These are phyloP conservation scores for Starmerella apis DNA, from an alignment of 805 yeast species.

Conservation along the genomic window DNA sequence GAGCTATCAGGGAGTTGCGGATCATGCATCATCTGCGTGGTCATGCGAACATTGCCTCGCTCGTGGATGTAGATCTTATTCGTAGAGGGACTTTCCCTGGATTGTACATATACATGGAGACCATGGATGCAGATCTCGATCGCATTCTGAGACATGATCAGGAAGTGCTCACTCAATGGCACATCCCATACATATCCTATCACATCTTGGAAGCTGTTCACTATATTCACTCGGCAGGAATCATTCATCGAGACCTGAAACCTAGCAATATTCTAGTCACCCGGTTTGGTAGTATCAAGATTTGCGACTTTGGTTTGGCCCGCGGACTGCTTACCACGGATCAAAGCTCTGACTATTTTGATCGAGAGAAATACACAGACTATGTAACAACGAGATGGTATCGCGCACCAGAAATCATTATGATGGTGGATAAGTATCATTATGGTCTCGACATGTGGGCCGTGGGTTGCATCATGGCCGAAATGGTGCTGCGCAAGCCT, in stretches of 20 bases:
- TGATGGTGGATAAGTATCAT: slow-evolving; percentile 30
- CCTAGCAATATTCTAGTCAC: slow-evolving; percentile 82
- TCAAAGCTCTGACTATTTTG: slow-evolving; percentile 19
- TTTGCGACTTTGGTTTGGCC: slow-evolving; percentile 91
- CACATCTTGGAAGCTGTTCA: slow-evolving; percentile 79
- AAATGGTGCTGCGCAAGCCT: slow-evolving; percentile 70
- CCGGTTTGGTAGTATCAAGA: slow-evolving; percentile 61
- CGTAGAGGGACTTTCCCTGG: slow-evolving; percentile 65
- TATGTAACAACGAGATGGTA: slow-evolving; percentile 96
- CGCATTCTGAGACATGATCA: slow-evolving; percentile 49
- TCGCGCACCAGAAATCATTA: slow-evolving; percentile 80
- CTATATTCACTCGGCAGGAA: slow-evolving; percentile 85
- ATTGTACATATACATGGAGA: slow-evolving; percentile 77
- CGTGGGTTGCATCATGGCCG: slow-evolving; percentile 81
- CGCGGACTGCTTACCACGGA: slow-evolving; percentile 47
- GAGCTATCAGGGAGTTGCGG: slow-evolving; percentile 77
- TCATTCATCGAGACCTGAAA: slow-evolving; percentile 82
- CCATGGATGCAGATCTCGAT: slow-evolving; percentile 71
- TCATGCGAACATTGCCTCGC: slow-evolving; percentile 66
- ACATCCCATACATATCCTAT: slow-evolving; percentile 61
- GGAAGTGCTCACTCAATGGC: slow-evolving; percentile 74
- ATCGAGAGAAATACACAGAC: slow-evolving; percentile 29
- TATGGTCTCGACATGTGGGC: slow-evolving; percentile 80
- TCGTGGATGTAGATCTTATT: slow-evolving; percentile 66
- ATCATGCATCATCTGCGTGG: slow-evolving; percentile 76